Base-by-base conservation (phyloP, 2,329 filamentous ascomycete genomes). In the Penicillium sp. region DNA sequence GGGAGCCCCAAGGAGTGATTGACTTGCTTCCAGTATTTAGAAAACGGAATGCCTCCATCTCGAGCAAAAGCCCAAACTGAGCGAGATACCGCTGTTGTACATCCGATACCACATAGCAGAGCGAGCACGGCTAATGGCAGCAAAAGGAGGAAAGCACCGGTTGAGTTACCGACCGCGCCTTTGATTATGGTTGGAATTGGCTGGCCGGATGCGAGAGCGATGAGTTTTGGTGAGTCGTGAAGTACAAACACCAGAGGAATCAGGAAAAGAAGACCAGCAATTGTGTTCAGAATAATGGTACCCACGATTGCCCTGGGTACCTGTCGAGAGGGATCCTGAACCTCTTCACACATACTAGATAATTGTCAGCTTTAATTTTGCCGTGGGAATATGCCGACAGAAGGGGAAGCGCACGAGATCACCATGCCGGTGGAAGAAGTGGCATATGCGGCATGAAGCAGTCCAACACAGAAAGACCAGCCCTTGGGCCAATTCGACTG, bases 401-500 rank as follows among this genome's bases (percentile, higher is more conserved):
- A 3, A 55, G 50, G 45, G 47, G 54, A 24, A 56, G 79, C 84
- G 79, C 75, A 87, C 85, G 85, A 88, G 69, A 91, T 87, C 55
- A 91, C 87, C 88, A 91, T 91, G 73, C 89, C 89, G 26, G 84
- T 74, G 0, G 87, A 84, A 1, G 89, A 86, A 79, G 89, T 87
- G 14, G 86, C 86, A 67, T 89, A 89, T 3, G 71, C 77, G 16
- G 85, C 84, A 70, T 89, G 87, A 5, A 89, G 74, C 4, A 90
- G 73, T 7, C 87, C 87, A 36, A 89, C 84, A 64, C 88, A 89
- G 71, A 88, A 89, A 0, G 86, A 84, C 86, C 86, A 90, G 11
- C 86, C 87, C 8, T 76, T 71, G 1, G 86, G 84, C 83, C 88
- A 92, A 54, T 88, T 88, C 3, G 87, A 89, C 55, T 80, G 81